Conservation (phyloP, 2,329 filamentous ascomycete genomes). For the Bipolaris zeicola region DNA sequence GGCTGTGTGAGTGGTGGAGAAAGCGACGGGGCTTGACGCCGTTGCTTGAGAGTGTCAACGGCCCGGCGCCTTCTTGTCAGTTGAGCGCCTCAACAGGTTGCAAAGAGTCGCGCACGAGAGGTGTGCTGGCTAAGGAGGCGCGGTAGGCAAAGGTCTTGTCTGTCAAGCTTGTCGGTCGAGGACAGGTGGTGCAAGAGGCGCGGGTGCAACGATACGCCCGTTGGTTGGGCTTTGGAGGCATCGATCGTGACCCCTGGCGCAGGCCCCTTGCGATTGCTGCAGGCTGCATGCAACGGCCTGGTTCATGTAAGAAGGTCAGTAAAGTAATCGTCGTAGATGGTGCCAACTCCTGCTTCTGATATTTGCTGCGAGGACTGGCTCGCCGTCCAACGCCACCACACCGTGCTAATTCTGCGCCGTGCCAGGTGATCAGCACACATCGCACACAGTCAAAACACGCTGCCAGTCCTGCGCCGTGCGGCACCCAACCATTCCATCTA, state of each 20-base stretch:
- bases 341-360: slow-evolving; percentile 11
- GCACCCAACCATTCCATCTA: slow-evolving; percentile 19
- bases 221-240: not conserved
- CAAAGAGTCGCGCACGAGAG: not conserved
- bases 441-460: slow-evolving; percentile 31
- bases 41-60: slow-evolving; percentile 11
- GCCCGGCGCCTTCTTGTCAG: slow-evolving; percentile 12
- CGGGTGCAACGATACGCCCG: slow-evolving; percentile 15
- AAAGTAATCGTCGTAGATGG: not conserved
- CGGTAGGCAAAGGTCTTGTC: no score
- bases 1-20: slow-evolving; percentile 13
- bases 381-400: slow-evolving; percentile 19
- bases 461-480: slow-evolving; percentile 20
- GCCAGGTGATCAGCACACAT: slow-evolving; percentile 37
- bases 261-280: not conserved
- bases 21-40: slow-evolving; percentile 14
- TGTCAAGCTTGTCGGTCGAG: no score
- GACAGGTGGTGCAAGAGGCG: slow-evolving; percentile 18
- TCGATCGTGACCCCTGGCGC: not conserved
- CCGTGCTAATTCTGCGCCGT: slow-evolving; percentile 35
- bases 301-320: not conserved
- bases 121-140: no score
- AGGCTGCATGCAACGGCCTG: not conserved
- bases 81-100: not conserved
- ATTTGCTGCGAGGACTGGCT: slow-evolving; percentile 1